Conservation (phyloP, 78 protist species). For the Chrysochromulina parva region DNA sequence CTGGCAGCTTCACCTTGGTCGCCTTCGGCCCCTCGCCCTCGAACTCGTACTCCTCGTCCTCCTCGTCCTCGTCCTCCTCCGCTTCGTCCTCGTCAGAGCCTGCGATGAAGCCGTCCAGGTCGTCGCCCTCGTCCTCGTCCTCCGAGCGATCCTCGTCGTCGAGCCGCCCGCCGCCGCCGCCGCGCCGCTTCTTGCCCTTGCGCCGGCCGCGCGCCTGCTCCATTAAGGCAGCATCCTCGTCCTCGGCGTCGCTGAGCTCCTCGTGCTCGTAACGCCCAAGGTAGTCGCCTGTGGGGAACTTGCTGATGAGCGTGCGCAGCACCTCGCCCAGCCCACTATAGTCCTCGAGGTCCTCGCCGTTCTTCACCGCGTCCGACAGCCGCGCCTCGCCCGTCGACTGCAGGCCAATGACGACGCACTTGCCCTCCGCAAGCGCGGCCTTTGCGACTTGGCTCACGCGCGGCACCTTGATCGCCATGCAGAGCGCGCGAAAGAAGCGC, state of each 20-base stretch:
- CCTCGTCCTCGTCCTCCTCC: background rate
- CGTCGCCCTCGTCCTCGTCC: background rate
- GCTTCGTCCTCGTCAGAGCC: background rate
- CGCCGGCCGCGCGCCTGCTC: no score
- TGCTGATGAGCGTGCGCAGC: background rate
- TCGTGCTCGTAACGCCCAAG: background rate
- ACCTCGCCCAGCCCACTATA: background rate
- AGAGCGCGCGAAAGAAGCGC: slow-evolving; percentile 36
- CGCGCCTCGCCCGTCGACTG: slow-evolving; percentile 38
- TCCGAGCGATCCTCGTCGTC: no score
- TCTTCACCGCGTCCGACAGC: background rate
- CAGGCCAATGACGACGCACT: slow-evolving; percentile 46
- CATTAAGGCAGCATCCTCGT: background rate
- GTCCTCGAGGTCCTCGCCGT: background rate
- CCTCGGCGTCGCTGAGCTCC: background rate
- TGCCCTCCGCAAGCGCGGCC: background rate
- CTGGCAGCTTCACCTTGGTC: no score
- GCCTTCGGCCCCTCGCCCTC: background rate
- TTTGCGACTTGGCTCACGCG: background rate
- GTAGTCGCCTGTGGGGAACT: slow-evolving; percentile 20
- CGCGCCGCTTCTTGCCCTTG: no score
- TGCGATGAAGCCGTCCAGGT: background rate
- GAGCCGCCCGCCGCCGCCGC: no score
- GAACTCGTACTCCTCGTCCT: background rate
- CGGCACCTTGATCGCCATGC: slow-evolving; percentile 37